Percentiles rank a stretch among this genome's conserved stretches.
These are phyloP conservation scores for Perkinsus chesapeaki DNA, from an alignment of 169 alveolate genomes.

Conservation along the genomic window DNA sequence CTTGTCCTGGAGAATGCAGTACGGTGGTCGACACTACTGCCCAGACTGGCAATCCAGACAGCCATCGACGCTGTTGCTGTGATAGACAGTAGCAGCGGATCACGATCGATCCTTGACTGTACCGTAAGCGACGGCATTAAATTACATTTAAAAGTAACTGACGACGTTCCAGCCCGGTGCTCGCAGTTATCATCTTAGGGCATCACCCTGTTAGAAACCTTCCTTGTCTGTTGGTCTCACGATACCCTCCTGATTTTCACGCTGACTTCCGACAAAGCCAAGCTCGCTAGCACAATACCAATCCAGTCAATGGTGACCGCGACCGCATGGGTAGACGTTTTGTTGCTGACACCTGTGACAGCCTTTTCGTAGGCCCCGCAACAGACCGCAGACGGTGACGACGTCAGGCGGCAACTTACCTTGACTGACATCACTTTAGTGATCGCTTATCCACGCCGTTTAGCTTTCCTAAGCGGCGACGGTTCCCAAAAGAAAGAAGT, in stretches of 20 bases:
- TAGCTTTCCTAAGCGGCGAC: neutral
- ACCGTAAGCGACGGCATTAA: neutral
- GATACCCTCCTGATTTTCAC: neutral
- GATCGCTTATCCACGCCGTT: neutral
- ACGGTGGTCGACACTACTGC: neutral
- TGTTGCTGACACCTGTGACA: no score
- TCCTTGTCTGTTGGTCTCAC: neutral
- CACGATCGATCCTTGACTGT: neutral
- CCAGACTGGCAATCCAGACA: neutral
- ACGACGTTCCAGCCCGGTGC: neutral
- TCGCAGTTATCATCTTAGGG: neutral
- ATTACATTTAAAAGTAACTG: neutral
- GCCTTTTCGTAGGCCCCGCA: no score
- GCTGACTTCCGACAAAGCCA: neutral
- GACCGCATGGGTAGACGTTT: neutral
- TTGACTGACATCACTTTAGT: neutral
- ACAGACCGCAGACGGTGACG: neutral
- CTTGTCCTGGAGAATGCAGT: neutral
- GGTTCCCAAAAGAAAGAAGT: neutral
- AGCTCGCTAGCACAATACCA: neutral
- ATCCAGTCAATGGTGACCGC: neutral
- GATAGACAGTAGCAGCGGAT: neutral
- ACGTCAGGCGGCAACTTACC: neutral
- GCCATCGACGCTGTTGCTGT: neutral
- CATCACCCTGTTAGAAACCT: neutral